Conservation (phyloP, 108 stramenopile species). For the Chaetoceros tenuissimus region DNA sequence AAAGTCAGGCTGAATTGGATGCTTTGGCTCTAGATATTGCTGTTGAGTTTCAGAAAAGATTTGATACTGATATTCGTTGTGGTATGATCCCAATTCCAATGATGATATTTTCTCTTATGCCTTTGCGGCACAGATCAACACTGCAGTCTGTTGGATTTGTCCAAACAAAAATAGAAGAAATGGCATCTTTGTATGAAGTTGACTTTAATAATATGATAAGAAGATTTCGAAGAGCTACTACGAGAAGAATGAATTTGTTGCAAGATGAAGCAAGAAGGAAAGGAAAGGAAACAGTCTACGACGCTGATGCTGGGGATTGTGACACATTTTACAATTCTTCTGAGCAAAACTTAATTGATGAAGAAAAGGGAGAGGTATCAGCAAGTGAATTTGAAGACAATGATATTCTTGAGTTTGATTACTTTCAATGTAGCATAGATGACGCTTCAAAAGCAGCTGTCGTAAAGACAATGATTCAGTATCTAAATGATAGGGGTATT, state of each 20-base stretch:
- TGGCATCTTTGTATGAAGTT: conserved; percentile 27
- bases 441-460: conserved; percentile 40
- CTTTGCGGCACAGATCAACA: conserved; percentile 65
- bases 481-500: conserved; percentile 32
- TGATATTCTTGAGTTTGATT: conserved; percentile 62
- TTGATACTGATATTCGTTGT: conserved; percentile 44
- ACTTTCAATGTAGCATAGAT: conserved; percentile 67
- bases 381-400: conserved; percentile 37
- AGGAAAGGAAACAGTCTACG: conserved; percentile 23
- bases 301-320: conserved; percentile 4
- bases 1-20: conserved; percentile 39
- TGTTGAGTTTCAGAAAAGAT: conserved; percentile 27
- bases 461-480: conserved; percentile 51
- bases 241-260: conserved; percentile 63
- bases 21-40: conserved; percentile 43
- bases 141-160: conserved; percentile 49
- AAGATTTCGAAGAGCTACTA: conserved; percentile 80
- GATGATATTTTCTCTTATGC: conserved; percentile 76
- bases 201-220: conserved; percentile 36
- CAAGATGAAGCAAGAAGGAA: conserved; percentile 67
- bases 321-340: no score
- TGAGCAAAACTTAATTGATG: conserved; percentile 6
- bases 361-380: conserved; percentile 4
- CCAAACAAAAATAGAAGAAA: conserved; percentile 33
- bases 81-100: conserved; percentile 77